Conservation (phyloP, 106 monocot genomes). For the Alisma plantagoaquatica region DNA sequence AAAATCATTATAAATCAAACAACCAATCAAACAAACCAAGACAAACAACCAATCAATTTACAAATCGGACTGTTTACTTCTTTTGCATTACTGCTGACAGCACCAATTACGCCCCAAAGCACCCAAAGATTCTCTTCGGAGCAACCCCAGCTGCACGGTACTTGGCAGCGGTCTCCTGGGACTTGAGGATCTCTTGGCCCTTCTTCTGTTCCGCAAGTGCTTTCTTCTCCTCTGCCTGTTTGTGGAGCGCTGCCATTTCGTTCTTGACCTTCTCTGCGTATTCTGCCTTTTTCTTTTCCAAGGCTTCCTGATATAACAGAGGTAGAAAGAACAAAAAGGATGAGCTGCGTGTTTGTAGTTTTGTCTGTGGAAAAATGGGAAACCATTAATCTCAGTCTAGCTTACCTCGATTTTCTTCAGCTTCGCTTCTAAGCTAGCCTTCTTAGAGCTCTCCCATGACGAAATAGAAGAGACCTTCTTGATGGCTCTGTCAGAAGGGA, state of each 20-base stretch:
- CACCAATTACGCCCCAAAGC: constrained; percentile 20
- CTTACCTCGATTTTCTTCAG: constrained; percentile 31
- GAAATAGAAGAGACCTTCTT: constrained; percentile 30
- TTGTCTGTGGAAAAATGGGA: background rate
- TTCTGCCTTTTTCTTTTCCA: constrained; percentile 33
- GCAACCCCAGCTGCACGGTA: constrained; percentile 19
- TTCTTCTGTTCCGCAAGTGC: constrained; percentile 20
- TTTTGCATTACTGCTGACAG: too few relatives aligned
- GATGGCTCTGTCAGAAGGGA: constrained; percentile 33
- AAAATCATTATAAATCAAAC: too few relatives aligned
- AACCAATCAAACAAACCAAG: too few relatives aligned
- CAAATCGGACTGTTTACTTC: background rate
- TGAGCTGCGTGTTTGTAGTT: background rate
- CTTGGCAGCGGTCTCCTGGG: constrained; percentile 31
- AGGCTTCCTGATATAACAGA: constrained; percentile 37
- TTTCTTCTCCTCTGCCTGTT: constrained; percentile 39
- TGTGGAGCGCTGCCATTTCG: constrained; percentile 30
- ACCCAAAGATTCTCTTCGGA: constrained; percentile 14
- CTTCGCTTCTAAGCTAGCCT: constrained; percentile 31
- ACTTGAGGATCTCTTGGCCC: constrained; percentile 23
- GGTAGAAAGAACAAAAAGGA: too few relatives aligned
- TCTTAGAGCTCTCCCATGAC: constrained; percentile 47
- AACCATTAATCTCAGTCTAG: constrained; percentile 1
- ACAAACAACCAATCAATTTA: too few relatives aligned
- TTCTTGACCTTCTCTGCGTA: constrained; percentile 31